These are phyloP conservation scores for Eucalyptus albens DNA, from an alignment of 345 rosid genomes.

Conservation along the genomic window DNA sequence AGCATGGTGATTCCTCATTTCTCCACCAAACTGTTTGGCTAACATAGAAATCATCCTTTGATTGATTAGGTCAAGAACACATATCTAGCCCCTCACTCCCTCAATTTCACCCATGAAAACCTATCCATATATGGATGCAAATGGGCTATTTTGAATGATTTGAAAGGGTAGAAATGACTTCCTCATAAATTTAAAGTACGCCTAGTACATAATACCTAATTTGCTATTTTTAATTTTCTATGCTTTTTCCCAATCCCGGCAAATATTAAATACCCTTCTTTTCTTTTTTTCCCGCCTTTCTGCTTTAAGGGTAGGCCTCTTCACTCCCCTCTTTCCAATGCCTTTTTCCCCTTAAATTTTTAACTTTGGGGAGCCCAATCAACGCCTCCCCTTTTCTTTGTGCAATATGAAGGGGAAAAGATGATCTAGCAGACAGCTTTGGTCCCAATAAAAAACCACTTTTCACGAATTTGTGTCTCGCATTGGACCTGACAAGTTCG, in stretches of 20 bases:
- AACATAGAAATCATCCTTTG: neutral
- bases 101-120: neutral
- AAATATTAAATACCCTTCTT: neutral
- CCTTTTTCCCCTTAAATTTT: neutral
- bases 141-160: neutral
- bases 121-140: neutral
- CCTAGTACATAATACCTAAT: neutral
- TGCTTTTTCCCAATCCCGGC: neutral
- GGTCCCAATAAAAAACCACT: neutral
- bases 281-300: neutral
- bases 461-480: neutral
- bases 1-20: neutral
- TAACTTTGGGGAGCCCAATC: constrained; percentile 20
- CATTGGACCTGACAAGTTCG: neutral
- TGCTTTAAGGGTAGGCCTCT: neutral
- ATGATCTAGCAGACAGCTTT: neutral
- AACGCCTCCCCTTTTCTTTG: neutral
- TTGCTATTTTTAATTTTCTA: neutral
- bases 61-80: neutral
- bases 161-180: neutral
- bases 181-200: neutral
- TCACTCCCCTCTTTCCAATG: neutral
- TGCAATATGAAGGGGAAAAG: neutral
- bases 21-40: neutral
- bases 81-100: neutral